Percentiles rank a stretch among this genome's conserved stretches.
These are phyloP conservation scores for Candida corydali DNA, from an alignment of 805 yeast species.

Conservation along the genomic window DNA sequence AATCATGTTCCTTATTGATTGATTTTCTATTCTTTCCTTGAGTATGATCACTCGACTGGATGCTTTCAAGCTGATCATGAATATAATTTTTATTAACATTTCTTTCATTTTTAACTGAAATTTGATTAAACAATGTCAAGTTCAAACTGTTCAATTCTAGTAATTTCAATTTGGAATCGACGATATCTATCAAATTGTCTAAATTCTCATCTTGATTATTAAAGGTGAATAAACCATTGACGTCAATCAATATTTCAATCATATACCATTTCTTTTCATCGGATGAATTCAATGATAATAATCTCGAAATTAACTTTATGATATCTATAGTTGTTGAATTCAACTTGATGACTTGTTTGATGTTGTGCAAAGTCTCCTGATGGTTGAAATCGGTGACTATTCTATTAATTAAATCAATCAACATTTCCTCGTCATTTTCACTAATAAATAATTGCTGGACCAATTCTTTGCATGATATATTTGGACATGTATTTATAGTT, in stretches of 20 bases:
- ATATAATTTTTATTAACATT: slow-evolving; percentile 10
- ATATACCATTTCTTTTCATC: slow-evolving; percentile 56
- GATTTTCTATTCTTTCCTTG: not conserved
- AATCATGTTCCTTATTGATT: not conserved
- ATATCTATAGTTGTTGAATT: slow-evolving; percentile 21
- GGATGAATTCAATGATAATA: slow-evolving; percentile 41
- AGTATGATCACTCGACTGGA: not conserved
- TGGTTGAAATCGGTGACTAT: slow-evolving; percentile 61
- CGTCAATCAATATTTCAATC: slow-evolving; percentile 64
- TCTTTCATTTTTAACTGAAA: slow-evolving; percentile 22
- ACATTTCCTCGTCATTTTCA: slow-evolving; percentile 52
- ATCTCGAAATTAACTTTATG: slow-evolving; percentile 31
- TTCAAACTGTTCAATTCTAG: slow-evolving; percentile 39
- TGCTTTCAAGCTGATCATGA: not conserved
- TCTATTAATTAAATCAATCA: slow-evolving; percentile 64
- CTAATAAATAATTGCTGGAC: slow-evolving; percentile 51
- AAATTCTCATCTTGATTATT: slow-evolving; percentile 55
- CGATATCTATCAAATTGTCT: slow-evolving; percentile 38
- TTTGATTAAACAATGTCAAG: slow-evolving; percentile 45
- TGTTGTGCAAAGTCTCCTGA: slow-evolving; percentile 51
- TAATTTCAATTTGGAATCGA: slow-evolving; percentile 45
- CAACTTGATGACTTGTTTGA: slow-evolving; percentile 32
- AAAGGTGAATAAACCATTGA: slow-evolving; percentile 56
- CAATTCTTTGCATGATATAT: slow-evolving; percentile 60
- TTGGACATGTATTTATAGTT: slow-evolving; percentile 76